Evolutionary conservation across 2,329 filamentous ascomycete species (phyloP), one percentile per base, ranked within the genome.

Genomic region (Phialophora macrospora): DNA sequence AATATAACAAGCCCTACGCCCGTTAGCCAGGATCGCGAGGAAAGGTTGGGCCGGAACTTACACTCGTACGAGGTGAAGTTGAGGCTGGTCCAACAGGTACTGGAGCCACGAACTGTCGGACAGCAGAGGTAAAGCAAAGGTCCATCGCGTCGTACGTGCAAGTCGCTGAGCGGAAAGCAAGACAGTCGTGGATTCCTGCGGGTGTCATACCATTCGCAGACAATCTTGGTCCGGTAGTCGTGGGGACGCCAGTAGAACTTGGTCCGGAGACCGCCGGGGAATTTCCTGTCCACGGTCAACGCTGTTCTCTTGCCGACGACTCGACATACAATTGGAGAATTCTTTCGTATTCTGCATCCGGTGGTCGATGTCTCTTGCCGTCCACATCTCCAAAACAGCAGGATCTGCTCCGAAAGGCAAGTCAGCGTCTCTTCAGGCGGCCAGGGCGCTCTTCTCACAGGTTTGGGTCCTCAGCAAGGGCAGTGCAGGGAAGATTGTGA

Each of bases 41-140:
- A 64, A 54, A 30, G 54, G 48, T 66, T 60, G 32, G 67, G 32
- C 9, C 30, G 44, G 9, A 20, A 34, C 17, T 72, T 76, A 84
- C 84, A 77, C 74, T 88, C 85, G 63, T 85, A 83, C 4, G 81
- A 76, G 5, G 77, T 76, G 73, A 87, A 88, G 34, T 83, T 81
- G 12, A 88, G 74, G 59, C 79, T 80, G 2, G 83, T 80, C 85
- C 85, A 87, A 6, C 84, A 71, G 6, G 65, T 68, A 46, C 64
- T 66, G 11, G 63, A 20, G 20, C 58, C 60, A 9, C 26, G 48
- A 17, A 67, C 51, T 20, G 67, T 74, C 32, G 75, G 74, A 52
- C 76, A 74, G 62, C 78, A 81, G 12, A 82, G 66, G 41, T 77
- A 75, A 20, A 82, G 74, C 30, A 75, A 77, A 14, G 78, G 75